Evolutionary conservation across 176 grass and related monocot species (phyloP), one percentile per base, ranked within the genome.

Genomic region (Puccinellia tenuiflora): DNA sequence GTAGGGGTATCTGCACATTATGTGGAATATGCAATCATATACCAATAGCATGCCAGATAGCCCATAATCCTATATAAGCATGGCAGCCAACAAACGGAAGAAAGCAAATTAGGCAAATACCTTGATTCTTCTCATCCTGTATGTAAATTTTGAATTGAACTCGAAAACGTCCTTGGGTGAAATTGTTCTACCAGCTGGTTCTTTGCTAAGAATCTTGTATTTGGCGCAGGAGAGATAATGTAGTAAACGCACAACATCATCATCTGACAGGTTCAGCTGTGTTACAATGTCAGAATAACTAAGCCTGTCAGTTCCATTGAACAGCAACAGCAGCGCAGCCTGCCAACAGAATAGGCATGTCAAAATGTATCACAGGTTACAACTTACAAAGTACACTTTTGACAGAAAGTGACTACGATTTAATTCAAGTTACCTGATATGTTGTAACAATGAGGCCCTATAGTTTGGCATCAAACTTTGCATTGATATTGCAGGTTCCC

Each of bases 41-140:
- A 29, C 26, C 43, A 38, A 75, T 6, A 84, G n/a, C 29, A 90
- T 18, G 16, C 9, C n/a, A 20, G 25, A 73, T 73, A 20, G 37
- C 9, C 67, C 10, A n/a, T 43, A 43, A 40, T 15, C 67, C 11
- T 42, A 67, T n/a, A 9, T 2, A 12, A 40, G 66, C 0, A 51
- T 33, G 39, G 13, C 13, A 11, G 48, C 25, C 13, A 71, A 85
- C 43, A 30, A 75, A 65, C 7, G 43, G 81, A 82, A 76, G 26
- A 61, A 13, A 68, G 3, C 6, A 77, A 76, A 51, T 77, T 22
- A 66, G 26, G 5, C 63, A 74, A 46, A 47, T 92, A 96, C 96
- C 96, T 96, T 99, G 51, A 99, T 96, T 84, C 93, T 96, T 73
- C 93, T 84, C 96, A 96, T 96, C 73, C 84, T 96, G 43, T 99